Evolutionary conservation across 2,329 filamentous ascomycete genomes (phyloP), one percentile per base, ranked within the genome.

Genomic region (Fusarium duplospermum): DNA sequence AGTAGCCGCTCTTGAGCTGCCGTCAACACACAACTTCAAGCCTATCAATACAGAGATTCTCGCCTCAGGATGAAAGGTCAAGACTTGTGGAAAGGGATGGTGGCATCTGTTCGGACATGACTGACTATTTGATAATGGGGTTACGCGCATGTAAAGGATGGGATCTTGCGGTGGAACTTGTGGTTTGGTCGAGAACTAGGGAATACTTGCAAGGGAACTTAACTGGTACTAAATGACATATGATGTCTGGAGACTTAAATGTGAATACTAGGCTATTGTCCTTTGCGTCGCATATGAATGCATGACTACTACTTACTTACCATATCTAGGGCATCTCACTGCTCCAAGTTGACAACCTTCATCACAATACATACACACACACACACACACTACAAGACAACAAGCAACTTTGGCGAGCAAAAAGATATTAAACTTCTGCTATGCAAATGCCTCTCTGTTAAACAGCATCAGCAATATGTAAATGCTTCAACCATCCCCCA

Each of bases 1-100:
- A 65, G 74, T 6, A 62, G 42, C 33, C 69, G 60, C 33, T 42
- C 52, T 7, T 76, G n/a, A 70, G 42, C 42, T 35, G 45, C 6
- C 18, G 5, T 10, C n/a, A 18, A 13, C 24, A n/a, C 33, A 13
- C 14, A 50, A 10, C 20, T 47, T 47, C 38, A 35, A 45, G 33
- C 9, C 50, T 54, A 68, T 13, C 61, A 54, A 24, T 42, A 20
- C 2, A 29, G 24, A 8, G 20, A 35, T 22, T 42, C 13, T n/a
- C 14, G 8, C 4, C 16, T 60, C 11, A 27, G 9, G 5, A 18
- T 7, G 18, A 35, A 42, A n/a, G 22, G 10, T 20, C 47, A 52
- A 29, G 24, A 52, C 24, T n/a, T 29, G 31, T 18, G 10, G 22
- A 52, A 52, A 52, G 47, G 24, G 16, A 29, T 52, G 18, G 11